Conservation (phyloP, 305 asterid genomes). For the Fraxinus latifolia region DNA sequence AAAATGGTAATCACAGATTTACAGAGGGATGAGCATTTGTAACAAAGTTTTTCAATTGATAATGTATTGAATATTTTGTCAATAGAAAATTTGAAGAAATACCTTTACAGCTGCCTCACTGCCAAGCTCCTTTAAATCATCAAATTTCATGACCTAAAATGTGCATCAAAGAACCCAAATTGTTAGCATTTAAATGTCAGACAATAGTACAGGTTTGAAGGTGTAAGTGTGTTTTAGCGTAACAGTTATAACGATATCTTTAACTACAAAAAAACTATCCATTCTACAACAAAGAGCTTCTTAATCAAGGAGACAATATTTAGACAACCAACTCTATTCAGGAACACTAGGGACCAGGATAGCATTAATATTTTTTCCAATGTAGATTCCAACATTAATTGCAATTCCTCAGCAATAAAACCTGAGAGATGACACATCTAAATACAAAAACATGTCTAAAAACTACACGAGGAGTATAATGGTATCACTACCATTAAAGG, state of each 20-base stretch:
- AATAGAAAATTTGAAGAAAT: constrained; percentile 16
- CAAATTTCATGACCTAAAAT: constrained; percentile 91
- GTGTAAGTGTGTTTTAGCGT: background rate
- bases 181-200: background rate
- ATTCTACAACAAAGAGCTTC: background rate
- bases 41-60: constrained; percentile 5
- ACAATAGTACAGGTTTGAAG: background rate
- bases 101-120: constrained; percentile 91
- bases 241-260: background rate
- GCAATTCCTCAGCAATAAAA: background rate
- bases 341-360: background rate
- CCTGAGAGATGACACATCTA: background rate
- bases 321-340: background rate
- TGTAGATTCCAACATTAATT: background rate
- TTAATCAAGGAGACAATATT: background rate
- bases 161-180: constrained; percentile 6
- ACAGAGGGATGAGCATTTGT: background rate
- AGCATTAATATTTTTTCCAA: background rate
- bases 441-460: background rate
- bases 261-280: background rate
- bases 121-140: constrained; percentile 86
- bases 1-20: background rate
- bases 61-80: background rate
- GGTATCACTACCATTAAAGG: no score
- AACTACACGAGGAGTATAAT: background rate